Base-by-base conservation (phyloP, 306 rosid genomes). In the Myrica gale region DNA sequence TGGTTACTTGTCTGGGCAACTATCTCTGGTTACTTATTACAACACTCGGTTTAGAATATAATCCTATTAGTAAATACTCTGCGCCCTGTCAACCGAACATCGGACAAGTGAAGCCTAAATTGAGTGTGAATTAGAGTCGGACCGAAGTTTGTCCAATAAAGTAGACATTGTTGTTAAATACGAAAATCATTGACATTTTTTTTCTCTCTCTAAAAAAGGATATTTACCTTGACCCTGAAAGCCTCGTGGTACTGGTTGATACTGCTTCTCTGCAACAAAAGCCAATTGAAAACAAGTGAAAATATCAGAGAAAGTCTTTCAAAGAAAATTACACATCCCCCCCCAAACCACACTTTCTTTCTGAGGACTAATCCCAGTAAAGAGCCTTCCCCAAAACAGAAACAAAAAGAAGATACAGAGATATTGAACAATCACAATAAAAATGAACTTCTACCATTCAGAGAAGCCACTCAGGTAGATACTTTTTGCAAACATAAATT, bases 181-280 rank as follows among this genome's bases (percentile, higher is more conserved):
- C 13, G 53, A 48, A 11, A 42, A 66, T 32, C 26, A 42, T 8
- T 10, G 17, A 5, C 13, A 23, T 58, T 21, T 0, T 52, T 8
- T 58, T 4, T 32, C 37, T 32, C 37, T 32, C 37, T 32, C 37
- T 32, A 32, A 32, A 32, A 32, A 32, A 26, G 44, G 68, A 13
- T 1, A 11, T 56, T 54, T 84, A 78, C 76, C 90, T 81, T 80
- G 92, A 72, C 70, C 90, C 45, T 80, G 79, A 75, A 73, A 75
- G 60, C 66, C 79, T 20, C 72, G 81, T 46, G 68, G 83, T 66
- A 54, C 72, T 43, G 93, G 89, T 48, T 80, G 89, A 85, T 76
- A 88, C 74, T 78, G 90, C 81, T 90, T 88, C 89, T 87, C 97
- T 87, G 65, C 79, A 86, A 72, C 67, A 48, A 60, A 47, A 78